Base-by-base conservation (phyloP, 192 early-diverging fungal genomes). In the Martensiomyces pterosporus region DNA sequence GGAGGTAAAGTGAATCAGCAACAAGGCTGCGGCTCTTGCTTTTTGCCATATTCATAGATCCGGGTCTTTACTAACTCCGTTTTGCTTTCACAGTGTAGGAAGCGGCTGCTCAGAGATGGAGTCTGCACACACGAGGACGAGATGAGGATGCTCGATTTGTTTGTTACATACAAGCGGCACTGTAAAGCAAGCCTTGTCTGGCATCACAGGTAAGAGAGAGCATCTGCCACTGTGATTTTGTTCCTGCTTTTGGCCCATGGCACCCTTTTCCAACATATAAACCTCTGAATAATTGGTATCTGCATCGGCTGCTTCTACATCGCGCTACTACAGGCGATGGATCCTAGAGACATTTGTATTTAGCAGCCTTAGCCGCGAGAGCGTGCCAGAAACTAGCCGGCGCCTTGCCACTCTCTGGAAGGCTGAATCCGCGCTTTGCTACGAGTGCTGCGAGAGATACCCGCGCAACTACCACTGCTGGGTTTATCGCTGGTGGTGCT, bases 381-480 rank as follows among this genome's bases (percentile, higher is more conserved):
- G 5, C 5, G 12, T 8, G 5, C 6, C 29, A 32, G 29, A 32
- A 8, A 12, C 29, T 32, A 32, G 12, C 6, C 6, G 24, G 33
- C 2, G 7, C 13, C 27, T 46, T 21, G 6, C 3, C 8, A 29
- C 29, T 8, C 8, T 48, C 5, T 64, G 60, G 68, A 27, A 47
- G 2, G 24, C 23, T 3, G 68, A 71, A 26, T 39, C 47, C 9
- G 24, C 3, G 18, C 15, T 50, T n/a, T 64, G 61, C 34, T 27
- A 26, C 24, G 32, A 34, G 2, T 25, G 43, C 21, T 64, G 68
- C 27, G 48, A 52, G 24, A 38, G 42, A 19, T 64, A 71, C 26
- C 61, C 61, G 10, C 68, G 68, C 16, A 71, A 71, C 52, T 71
- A 71, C 43, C 61, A 71, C 26, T 71, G 68, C 57, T 71, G 68